Percentiles rank a stretch among this genome's conserved stretches.
phyloP scores from a whole-genome alignment of 768 basidiomycete genomes.

The Trametes maxima region DNA sequence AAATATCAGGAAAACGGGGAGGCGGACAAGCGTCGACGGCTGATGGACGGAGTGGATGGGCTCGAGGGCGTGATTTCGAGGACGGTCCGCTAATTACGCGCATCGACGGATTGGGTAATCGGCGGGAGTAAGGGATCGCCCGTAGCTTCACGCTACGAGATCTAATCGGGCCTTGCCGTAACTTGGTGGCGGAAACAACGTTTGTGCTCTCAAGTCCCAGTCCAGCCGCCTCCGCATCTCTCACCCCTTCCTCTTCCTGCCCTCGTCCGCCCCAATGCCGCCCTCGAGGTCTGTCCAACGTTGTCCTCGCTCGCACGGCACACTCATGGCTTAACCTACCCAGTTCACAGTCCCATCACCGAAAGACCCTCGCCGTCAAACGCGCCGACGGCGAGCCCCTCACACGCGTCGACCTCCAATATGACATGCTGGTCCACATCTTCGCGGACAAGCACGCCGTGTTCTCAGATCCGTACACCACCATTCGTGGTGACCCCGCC shows the following conservation, averaged over 20 bases:
- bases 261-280: slow-evolving; percentile 26
- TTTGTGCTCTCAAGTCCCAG: slow-evolving; percentile 17
- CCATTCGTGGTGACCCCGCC: slow-evolving; percentile 38
- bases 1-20: not conserved
- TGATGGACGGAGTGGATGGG: slow-evolving; percentile 7
- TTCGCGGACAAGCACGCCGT: slow-evolving; percentile 48
- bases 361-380: slow-evolving; percentile 48
- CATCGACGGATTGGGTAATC: slow-evolving; percentile 15
- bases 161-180: slow-evolving; percentile 33
- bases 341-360: slow-evolving; percentile 46
- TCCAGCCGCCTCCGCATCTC: slow-evolving; percentile 15
- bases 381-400: slow-evolving; percentile 67
- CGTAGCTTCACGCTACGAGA: slow-evolving; percentile 34
- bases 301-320: not conserved
- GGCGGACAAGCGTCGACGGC: not conserved
- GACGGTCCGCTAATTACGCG: not conserved
- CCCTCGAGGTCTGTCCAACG: slow-evolving; percentile 25
- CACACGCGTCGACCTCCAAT: slow-evolving; percentile 69
- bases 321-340: slow-evolving; percentile 31
- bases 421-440: slow-evolving; percentile 46
- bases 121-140: slow-evolving; percentile 17
- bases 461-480: slow-evolving; percentile 65
- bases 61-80: not conserved
- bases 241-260: slow-evolving; percentile 13
- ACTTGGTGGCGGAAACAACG: slow-evolving; percentile 31